Evolutionary conservation across 164 flowering plant genomes (phyloP).

Genomic region (Annona squamosa): DNA sequence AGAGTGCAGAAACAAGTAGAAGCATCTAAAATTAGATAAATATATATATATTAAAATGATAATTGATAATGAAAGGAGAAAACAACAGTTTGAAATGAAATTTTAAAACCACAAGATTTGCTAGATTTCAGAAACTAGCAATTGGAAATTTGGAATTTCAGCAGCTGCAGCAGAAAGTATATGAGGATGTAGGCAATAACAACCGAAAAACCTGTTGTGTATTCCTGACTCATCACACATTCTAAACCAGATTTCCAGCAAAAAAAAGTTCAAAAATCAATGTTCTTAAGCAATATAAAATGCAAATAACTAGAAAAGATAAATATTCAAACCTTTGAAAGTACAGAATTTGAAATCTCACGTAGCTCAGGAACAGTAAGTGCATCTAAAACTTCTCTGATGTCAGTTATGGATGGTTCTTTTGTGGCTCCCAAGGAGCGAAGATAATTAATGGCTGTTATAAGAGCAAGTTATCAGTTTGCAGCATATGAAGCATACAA

Average conservation of each 20-base stretch:
- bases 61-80: no score
- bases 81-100: not conserved
- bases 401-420: constrained; percentile 24
- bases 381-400: constrained; percentile 43
- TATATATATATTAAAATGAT: no score
- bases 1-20: not conserved
- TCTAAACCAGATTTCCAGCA: not conserved
- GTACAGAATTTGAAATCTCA: constrained; percentile 28
- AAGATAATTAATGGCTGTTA: constrained; percentile 52
- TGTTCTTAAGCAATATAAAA: not conserved
- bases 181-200: no score
- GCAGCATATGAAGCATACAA: constrained; percentile 1
- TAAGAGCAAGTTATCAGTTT: constrained; percentile 2
- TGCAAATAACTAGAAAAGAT: no score
- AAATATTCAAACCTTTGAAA: constrained; percentile 40
- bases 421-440: constrained; percentile 21
- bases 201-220: no score
- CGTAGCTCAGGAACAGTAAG: constrained; percentile 64
- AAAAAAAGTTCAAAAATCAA: not conserved
- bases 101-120: not conserved
- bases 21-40: not conserved
- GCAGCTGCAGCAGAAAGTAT: not conserved
- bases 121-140: not conserved
- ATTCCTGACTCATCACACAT: no score
- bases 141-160: not conserved